These are phyloP conservation scores for Mycena sp. DNA, from an alignment of 1,284 basidiomycete species.

Conservation along the genomic window DNA sequence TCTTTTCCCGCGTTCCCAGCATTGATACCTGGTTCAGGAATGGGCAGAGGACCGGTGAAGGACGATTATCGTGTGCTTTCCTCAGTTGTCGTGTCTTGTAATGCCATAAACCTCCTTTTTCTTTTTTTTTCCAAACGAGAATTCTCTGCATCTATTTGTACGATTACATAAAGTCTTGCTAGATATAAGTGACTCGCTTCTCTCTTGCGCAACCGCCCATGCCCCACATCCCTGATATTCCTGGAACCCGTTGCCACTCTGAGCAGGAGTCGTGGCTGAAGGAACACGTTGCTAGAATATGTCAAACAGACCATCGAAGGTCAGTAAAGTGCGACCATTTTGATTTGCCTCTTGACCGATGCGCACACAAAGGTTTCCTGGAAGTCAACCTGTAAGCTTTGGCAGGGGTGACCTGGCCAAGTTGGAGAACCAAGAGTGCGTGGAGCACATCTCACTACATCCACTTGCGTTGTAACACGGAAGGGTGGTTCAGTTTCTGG, in stretches of 20 bases:
- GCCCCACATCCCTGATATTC: constrained; percentile 65
- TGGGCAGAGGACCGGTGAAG: constrained; percentile 88
- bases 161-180: background rate
- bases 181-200: background rate
- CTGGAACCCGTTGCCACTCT: constrained; percentile 66
- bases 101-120: constrained; percentile 30
- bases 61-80: constrained; percentile 33
- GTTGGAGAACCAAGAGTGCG: constrained; percentile 86
- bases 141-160: background rate
- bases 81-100: constrained; percentile 33
- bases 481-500: constrained; percentile 80
- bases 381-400: constrained; percentile 94
- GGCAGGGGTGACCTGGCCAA: constrained; percentile 71
- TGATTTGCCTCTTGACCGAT: background rate
- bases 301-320: constrained; percentile 69
- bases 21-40: constrained; percentile 61
- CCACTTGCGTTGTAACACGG: background rate
- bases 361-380: constrained; percentile 78
- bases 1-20: constrained; percentile 26
- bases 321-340: constrained; percentile 37
- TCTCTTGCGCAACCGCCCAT: background rate
- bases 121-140: constrained; percentile 29
- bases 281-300: constrained; percentile 68
- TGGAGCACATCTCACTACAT: constrained; percentile 33
- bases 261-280: constrained; percentile 73